Evolutionary conservation across 345 rosid species (phyloP), one percentile per base, ranked within the genome.

Genomic region (Pseudoturritis turrita): DNA sequence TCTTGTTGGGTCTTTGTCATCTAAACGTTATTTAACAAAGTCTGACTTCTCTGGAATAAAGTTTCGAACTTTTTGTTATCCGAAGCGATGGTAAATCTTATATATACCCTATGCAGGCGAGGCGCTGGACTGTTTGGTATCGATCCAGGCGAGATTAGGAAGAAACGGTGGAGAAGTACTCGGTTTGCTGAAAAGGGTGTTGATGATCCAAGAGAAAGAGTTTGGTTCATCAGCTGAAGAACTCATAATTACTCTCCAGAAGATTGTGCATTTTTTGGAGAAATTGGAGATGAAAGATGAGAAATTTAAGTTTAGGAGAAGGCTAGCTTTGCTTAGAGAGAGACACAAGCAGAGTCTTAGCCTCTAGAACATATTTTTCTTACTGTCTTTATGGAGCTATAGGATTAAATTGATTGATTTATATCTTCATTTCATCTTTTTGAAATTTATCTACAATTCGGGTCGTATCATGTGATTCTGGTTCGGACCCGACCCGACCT

Each of bases 121-220:
- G 73, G 97, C 88, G 21, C 76, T 93, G 63, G 98, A 93, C 75
- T 86, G 96, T 84, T 64, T 93, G 81, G 84, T 86, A 22, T 84
- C 85, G 10, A 85, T 93, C 18, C 86, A 83, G 79, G 81, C 74
- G 7, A 82, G 90, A 75, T 63, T 82, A 60, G 89, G 88, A 33
- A 83, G 81, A 75, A 81, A 76, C 4, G 85, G 84, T 35, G 62
- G 62, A 0, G 78, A 84, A 56, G 31, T 86, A 65, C 68, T 90
- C 44, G 82, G 72, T 26, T 74, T 81, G 56, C 81, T 93, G 12
- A 72, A 81, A 79, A 83, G 89, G 70, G 88, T 93, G 56, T 25
- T 93, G 79, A 80, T 69, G 63, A 93, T 93, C 59, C 91, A 87
- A 79, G 97, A 93, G 81, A 80, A 45, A 75, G 91, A 84, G 80